Evolutionary conservation across 805 yeast species (phyloP), one percentile per base, ranked within the genome.

Genomic region (Barnettozyma vustinii): DNA sequence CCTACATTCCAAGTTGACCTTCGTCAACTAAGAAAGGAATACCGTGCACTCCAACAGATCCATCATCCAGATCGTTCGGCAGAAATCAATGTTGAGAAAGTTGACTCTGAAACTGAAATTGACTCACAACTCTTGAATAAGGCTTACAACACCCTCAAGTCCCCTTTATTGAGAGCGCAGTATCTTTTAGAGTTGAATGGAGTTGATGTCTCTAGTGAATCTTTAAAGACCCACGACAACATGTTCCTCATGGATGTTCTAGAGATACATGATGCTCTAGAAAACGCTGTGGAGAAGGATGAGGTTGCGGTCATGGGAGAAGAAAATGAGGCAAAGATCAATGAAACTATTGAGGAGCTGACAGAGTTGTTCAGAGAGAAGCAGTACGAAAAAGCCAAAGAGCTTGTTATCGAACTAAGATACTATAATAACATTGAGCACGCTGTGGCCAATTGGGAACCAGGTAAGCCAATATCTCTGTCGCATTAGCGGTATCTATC

Each of bases 231-330:
- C 44, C 68, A 66, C 44, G 79, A 80, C 51, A 80, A 83, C 49
- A 75, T 70, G 15, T 68, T 87, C 60, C 68, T 92, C 37, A 78
- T 88, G 83, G 79, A 80, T 40, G 85, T 92, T 20, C 71, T 92
- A 67, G 95, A 89, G 55, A 80, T 88, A 5, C 94, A 91, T 62
- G 99, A 92, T 65, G 77, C 79, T 39, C 69, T 91, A 49, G 95
- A 87, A 52, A 80, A 80, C 54, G 83, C 88, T 5, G 68, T 71
- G 1, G 68, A 66, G 46, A 84, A 79, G 45, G 67, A 72, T 2
- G 96, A 87, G 43, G 70, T 87, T 30, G 74, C 66, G 1, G 64
- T 57, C 0, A 60, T 89, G 37, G 72, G 75, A 27, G 58, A 53
- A 9, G 84, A 80, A 49, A 90, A 89, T 56, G 75, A 80, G 32